Evolutionary conservation across 2,329 filamentous ascomycete species (phyloP).

Genomic region (Fusarium floridanum): DNA sequence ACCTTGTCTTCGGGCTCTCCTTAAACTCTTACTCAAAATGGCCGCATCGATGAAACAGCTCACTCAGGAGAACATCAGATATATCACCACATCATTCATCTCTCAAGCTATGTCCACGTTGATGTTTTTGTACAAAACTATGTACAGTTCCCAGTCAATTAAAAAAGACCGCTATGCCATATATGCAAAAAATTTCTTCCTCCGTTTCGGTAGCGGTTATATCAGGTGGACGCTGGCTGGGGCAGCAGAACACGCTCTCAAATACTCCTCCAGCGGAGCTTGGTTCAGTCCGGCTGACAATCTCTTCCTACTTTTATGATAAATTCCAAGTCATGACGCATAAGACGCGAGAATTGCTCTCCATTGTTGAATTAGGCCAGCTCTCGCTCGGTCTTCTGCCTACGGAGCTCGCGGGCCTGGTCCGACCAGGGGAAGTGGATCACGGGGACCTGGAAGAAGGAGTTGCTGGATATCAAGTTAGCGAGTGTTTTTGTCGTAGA

Average conservation of each 20-base stretch:
- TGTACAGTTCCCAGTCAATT: constrained; percentile 34
- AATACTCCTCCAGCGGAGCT: constrained; percentile 22
- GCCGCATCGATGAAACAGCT: background rate
- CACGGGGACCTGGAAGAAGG: constrained; percentile 92
- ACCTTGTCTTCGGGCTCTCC: background rate
- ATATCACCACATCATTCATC: background rate
- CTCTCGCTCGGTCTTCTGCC: constrained; percentile 55
- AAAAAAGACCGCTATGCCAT: constrained; percentile 21
- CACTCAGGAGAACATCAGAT: background rate
- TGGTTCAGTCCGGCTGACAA: background rate
- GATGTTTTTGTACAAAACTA: constrained; percentile 20
- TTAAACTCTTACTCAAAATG: background rate
- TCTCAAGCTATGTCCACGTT: background rate
- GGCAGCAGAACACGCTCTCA: constrained; percentile 13
- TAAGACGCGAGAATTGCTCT: constrained; percentile 27
- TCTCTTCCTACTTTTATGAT: constrained; percentile 20
- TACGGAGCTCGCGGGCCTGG: constrained; percentile 73
- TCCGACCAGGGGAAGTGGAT: constrained; percentile 96
- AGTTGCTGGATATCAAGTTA: constrained; percentile 70
- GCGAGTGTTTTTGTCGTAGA: constrained; percentile 24
- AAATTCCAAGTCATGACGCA: constrained; percentile 39
- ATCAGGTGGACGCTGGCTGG: constrained; percentile 10
- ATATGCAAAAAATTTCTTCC: constrained; percentile 18
- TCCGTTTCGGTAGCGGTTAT: constrained; percentile 1
- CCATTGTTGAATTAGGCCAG: constrained; percentile 35